Conservation (phyloP, 768 basidiomycete species). For the Amanita exitialis region DNA sequence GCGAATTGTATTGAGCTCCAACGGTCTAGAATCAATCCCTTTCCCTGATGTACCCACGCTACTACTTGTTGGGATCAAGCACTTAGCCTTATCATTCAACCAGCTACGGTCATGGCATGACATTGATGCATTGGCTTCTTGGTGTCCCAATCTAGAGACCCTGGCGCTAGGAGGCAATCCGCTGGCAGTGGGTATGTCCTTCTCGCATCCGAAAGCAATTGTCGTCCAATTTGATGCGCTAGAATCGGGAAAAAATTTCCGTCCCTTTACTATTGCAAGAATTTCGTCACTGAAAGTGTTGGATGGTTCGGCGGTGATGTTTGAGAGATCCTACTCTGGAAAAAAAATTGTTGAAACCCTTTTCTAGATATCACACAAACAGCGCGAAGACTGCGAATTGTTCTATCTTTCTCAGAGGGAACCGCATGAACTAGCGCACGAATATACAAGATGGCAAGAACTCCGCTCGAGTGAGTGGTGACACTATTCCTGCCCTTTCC, state of each 20-base stretch:
- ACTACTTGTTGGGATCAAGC: constrained; percentile 29
- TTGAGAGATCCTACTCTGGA: constrained; percentile 16
- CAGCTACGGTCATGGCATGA: constrained; percentile 45
- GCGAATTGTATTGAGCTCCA: constrained; percentile 58
- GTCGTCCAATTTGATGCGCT: not conserved
- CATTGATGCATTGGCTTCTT: constrained; percentile 53
- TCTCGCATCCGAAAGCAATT: constrained; percentile 4
- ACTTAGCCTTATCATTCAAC: constrained; percentile 60
- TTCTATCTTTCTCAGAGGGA: constrained; percentile 59
- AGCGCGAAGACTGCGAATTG: constrained; percentile 73
- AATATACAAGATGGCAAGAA: constrained; percentile 56
- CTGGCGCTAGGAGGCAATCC: constrained; percentile 59
- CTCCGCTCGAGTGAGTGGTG: constrained; percentile 49
- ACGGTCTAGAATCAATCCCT: constrained; percentile 44
- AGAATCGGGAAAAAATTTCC: constrained; percentile 33
- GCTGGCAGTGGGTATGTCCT: constrained; percentile 38
- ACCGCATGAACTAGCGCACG: constrained; percentile 30
- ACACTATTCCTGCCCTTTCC: not conserved
- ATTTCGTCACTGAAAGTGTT: constrained; percentile 52
- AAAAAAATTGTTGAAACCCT: not conserved
- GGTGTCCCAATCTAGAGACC: constrained; percentile 60
- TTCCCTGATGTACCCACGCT: constrained; percentile 18
- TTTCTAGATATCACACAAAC: constrained; percentile 52
- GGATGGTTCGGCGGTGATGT: constrained; percentile 51
- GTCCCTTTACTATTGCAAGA: constrained; percentile 57